phyloP scores from a whole-genome alignment of 1,139 yeast genomes.

The Lodderomyces orthopsilosis region DNA sequence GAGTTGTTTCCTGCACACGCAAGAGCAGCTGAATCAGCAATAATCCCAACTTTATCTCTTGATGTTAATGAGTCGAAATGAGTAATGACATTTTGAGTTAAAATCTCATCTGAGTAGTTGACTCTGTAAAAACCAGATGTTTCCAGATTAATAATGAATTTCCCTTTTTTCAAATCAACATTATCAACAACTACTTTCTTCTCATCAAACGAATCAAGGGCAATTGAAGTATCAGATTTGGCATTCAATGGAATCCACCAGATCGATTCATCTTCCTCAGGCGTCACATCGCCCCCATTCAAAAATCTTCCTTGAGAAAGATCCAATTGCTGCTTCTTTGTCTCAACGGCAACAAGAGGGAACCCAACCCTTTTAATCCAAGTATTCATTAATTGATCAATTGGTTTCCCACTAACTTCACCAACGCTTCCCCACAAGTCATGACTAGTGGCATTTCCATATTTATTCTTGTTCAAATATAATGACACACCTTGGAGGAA shows the following conservation, averaged over 20 bases:
- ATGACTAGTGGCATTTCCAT: slow-evolving; percentile 71
- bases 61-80: slow-evolving; percentile 54
- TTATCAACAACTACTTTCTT: slow-evolving; percentile 22
- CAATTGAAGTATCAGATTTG: slow-evolving; percentile 24
- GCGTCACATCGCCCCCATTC: slow-evolving; percentile 73
- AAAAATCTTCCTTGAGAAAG: slow-evolving; percentile 74
- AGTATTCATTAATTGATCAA: slow-evolving; percentile 65
- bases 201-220: slow-evolving; percentile 22
- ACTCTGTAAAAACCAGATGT: slow-evolving; percentile 68
- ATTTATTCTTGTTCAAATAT: slow-evolving; percentile 68
- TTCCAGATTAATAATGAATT: slow-evolving; percentile 61
- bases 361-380: slow-evolving; percentile 86
- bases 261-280: slow-evolving; percentile 63
- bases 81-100: slow-evolving; percentile 42
- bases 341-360: slow-evolving; percentile 66
- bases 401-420: slow-evolving; percentile 73
- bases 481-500: slow-evolving; percentile 71
- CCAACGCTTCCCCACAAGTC: slow-evolving; percentile 80
- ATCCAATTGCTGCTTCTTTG: slow-evolving; percentile 39
- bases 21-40: slow-evolving; percentile 34
- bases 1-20: slow-evolving; percentile 58
- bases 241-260: slow-evolving; percentile 77
- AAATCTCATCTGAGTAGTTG: slow-evolving; percentile 52
- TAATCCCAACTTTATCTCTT: slow-evolving; percentile 52
- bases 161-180: slow-evolving; percentile 23